Base-by-base conservation (phyloP, 352 stramenopile species). In the Phytophthora podocarpi region DNA sequence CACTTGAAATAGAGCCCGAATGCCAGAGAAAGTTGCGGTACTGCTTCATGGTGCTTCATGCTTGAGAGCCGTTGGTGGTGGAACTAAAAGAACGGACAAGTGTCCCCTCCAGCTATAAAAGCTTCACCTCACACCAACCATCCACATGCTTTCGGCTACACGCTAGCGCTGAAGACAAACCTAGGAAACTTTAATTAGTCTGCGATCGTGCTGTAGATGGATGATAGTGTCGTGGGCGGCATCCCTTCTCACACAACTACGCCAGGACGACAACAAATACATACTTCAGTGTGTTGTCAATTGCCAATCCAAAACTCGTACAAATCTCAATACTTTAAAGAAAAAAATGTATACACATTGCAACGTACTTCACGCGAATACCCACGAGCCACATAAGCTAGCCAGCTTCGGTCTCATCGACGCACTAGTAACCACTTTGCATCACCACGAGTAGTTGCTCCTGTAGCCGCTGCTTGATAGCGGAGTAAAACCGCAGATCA, bases 401-500 rank as follows among this genome's bases (percentile, higher is more conserved):
- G 30, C 42, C 51, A 54, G 47, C 53, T 43, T 46, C 49, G 20
- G 36, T 37, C 46, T 30, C 37, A 43, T n/a, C 34, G 31, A 24
- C 5, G n/a, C 20, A 21, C 45, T 81, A 89, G 37, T 82, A 89
- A 24, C 76, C 76, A 43, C 65, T 77, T 54, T 89, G 77, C 81
- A 91, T 91, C 18, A 82, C 72, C 47, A 89, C 80, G 9, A 91
- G 58, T 20, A 91, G 57, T 24, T 91, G 79, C 64, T 89, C 77
- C 49, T 91, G 81, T 31, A 91, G 66, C 7, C 76, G 76, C 59
- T 89, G 80, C 58, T 91, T 91, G 61, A 91, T 91, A 35, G 78
- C 77, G 1, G 76, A 77, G 64, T 88, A 91, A 57, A 91, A 91
- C 3, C 73, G 72, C 37, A 91, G 54, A 52, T 91, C 81, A 11